Base-by-base conservation (phyloP, 805 yeast species). In the Spathaspora gorwiae region DNA sequence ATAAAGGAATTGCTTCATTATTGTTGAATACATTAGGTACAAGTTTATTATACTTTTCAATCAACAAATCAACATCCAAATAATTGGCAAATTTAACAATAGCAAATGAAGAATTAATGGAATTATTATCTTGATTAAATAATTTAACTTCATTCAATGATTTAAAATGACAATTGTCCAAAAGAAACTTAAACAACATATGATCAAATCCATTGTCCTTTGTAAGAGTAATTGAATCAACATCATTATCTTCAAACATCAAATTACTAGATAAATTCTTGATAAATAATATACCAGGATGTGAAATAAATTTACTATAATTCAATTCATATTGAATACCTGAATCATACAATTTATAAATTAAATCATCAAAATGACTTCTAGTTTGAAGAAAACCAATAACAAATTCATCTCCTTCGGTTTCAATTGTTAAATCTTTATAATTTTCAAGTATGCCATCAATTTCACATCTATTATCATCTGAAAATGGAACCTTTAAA, bases 241-340 rank as follows among this genome's bases (percentile, higher is more conserved):
- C 10, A 11, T 35, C 35, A 3, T 29, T 35, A 14, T 39, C 35
- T 8, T 42, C 40, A 31, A 37, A 39, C 31, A 73, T 65, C 41
- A 52, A 48, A 11, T 59, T 54, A 29, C 67, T 64, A 3, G 72
- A 60, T 27, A 80, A 57, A 14, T 80, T 80, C 46, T 80, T 72
- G 26, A 80, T 72, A 57, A 78, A 81, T 12, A 81, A 53, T 50
- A 76, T 75, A 1, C 85, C 86, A 1, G 87, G 87, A 49, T 77
- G 81, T 5, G 78, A 69, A 9, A 73, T 52, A 41, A 65, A 62
- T 15, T 54, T 54, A 8, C 62, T 48, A 50, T 66, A 67, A 47
- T 62, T 62, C 26, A 64, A 50, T 31, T 47, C 35, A 30, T 19
- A 50, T 13, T 39, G 43, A 36, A 50, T 37, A 6, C 35, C 14